Evolutionary conservation across 495 filamentous ascomycete genomes (phyloP).

Genomic region (Saxophila tyrrhenica): DNA sequence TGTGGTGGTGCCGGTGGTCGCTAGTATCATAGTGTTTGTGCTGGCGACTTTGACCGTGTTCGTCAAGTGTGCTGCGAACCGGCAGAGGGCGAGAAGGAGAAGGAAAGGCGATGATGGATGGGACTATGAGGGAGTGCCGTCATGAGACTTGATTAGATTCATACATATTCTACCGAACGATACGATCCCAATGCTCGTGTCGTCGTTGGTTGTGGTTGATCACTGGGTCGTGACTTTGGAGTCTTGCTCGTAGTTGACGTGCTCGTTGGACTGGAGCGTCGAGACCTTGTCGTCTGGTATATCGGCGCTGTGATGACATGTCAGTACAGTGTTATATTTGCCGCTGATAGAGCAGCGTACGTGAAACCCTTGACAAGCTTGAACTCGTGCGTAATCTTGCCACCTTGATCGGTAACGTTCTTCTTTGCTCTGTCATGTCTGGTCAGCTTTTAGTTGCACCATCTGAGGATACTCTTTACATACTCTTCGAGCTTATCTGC

Average conservation of each 20-base stretch:
- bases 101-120: constrained; percentile 46
- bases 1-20: constrained; percentile 49
- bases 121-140: constrained; percentile 57
- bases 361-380: constrained; percentile 80
- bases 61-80: constrained; percentile 52
- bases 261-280: constrained; percentile 50
- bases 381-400: constrained; percentile 72
- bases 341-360: constrained; percentile 41
- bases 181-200: not conserved
- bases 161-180: no score
- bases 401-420: constrained; percentile 55
- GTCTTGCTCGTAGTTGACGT: constrained; percentile 71
- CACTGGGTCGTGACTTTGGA: constrained; percentile 59
- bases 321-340: constrained; percentile 3
- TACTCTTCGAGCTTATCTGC: constrained; percentile 53
- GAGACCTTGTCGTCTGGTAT: constrained; percentile 54
- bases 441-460: no score
- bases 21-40: constrained; percentile 47
- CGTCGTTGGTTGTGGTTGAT: not conserved
- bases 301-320: constrained; percentile 46
- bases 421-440: constrained; percentile 54
- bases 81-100: constrained; percentile 40
- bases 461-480: no score
- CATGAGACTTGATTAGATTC: no score
- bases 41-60: constrained; percentile 49